Conservation (phyloP, 306 rosid species). For the Acmispon strigosus region DNA sequence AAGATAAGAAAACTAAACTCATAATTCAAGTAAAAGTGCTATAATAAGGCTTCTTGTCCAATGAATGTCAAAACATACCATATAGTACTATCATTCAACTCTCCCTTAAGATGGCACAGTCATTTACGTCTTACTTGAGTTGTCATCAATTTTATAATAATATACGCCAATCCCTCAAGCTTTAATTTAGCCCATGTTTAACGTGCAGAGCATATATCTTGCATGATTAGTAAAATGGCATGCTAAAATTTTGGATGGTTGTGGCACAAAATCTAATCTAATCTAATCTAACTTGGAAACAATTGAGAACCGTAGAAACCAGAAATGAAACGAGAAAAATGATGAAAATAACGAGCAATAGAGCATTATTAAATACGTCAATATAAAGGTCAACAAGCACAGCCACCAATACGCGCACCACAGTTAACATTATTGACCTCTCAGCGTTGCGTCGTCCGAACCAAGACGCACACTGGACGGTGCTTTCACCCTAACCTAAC, state of each 20-base stretch:
- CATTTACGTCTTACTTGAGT: not conserved
- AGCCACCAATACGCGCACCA: slow-evolving; percentile 14
- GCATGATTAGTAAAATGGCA: not conserved
- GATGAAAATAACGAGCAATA: not conserved
- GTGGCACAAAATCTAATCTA: not conserved
- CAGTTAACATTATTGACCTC: slow-evolving; percentile 13
- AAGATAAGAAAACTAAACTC: too few relatives aligned
- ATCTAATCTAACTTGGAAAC: not conserved
- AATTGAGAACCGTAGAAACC: slow-evolving; percentile 18
- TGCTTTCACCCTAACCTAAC: slow-evolving; percentile 13
- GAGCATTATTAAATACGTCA: not conserved
- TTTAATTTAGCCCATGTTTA: slow-evolving; percentile 2
- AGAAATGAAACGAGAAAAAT: not conserved
- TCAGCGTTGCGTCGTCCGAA: slow-evolving; percentile 35
- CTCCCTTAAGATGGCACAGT: not conserved
- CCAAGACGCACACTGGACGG: slow-evolving; percentile 36
- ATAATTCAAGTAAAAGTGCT: too few relatives aligned
- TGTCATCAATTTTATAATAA: not conserved
- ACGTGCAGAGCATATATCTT: not conserved
- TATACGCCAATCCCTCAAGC: not conserved
- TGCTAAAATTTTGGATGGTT: slow-evolving; percentile 5
- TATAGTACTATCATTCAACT: not conserved
- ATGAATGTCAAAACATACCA: too few relatives aligned
- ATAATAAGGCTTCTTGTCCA: too few relatives aligned
- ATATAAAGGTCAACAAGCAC: slow-evolving; percentile 14